Evolutionary conservation across 2,329 filamentous ascomycete species (phyloP).

Genomic region (Calonectria ilicicola): DNA sequence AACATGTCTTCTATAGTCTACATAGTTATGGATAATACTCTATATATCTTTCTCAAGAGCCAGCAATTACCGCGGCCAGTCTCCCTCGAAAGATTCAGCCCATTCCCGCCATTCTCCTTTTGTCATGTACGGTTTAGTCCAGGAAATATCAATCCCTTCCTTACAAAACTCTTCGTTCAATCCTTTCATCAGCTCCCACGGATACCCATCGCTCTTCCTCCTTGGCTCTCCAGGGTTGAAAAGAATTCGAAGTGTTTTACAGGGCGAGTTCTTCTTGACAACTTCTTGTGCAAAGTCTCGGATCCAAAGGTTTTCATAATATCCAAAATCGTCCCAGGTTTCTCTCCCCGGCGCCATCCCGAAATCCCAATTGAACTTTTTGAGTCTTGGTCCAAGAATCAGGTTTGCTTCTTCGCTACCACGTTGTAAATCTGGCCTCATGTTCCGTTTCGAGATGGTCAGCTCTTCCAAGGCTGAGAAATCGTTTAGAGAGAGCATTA

Average conservation of each 20-base stretch:
- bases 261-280: not conserved
- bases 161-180: not conserved
- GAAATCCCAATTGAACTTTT: not conserved
- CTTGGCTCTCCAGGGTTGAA: not conserved
- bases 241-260: not conserved
- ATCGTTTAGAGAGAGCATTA: not conserved
- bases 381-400: not conserved
- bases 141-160: not conserved
- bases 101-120: not conserved
- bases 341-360: not conserved
- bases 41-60: no score
- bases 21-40: no score
- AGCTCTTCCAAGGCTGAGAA: not conserved
- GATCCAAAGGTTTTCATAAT: not conserved
- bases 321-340: not conserved
- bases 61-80: not conserved
- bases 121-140: not conserved
- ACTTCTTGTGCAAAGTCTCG: not conserved
- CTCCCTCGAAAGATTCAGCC: not conserved
- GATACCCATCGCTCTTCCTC: not conserved
- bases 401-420: not conserved
- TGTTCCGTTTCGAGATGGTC: not conserved
- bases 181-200: not conserved
- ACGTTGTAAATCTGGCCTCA: no score
- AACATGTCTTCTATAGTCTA: no score